These are phyloP conservation scores for Diaporthe caulivora DNA, from an alignment of 2,329 filamentous ascomycete species.

Conservation along the genomic window DNA sequence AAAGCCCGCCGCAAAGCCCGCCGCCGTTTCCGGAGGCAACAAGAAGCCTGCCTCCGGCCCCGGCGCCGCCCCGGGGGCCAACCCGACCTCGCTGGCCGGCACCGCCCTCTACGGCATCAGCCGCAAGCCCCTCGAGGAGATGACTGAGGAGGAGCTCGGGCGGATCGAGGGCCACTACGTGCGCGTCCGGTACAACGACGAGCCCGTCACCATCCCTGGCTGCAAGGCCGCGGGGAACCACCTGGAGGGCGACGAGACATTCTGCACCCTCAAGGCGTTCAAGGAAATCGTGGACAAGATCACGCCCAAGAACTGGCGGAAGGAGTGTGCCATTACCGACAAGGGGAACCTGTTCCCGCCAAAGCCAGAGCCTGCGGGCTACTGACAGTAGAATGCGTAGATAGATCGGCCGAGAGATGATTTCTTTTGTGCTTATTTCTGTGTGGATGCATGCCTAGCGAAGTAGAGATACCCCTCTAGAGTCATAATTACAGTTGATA, in stretches of 20 bases:
- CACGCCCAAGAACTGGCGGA: slow-evolving; percentile 83
- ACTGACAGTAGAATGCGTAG: slow-evolving; percentile 44
- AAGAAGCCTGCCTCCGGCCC: background rate
- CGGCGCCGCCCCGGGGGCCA: slow-evolving; percentile 32
- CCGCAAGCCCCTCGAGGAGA: slow-evolving; percentile 67
- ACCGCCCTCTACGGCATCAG: slow-evolving; percentile 63
- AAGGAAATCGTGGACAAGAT: slow-evolving; percentile 93
- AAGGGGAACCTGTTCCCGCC: slow-evolving; percentile 57
- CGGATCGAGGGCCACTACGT: slow-evolving; percentile 85
- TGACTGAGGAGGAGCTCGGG: slow-evolving; percentile 69
- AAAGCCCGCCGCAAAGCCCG: background rate
- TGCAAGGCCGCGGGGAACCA: slow-evolving; percentile 84
- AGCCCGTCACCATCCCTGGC: slow-evolving; percentile 83
- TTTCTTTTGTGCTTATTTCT: background rate
- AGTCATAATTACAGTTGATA: background rate
- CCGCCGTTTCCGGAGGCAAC: background rate
- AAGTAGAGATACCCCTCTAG: slow-evolving; percentile 10
- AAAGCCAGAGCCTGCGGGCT: slow-evolving; percentile 66
- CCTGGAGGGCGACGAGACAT: slow-evolving; percentile 85
- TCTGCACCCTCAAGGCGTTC: slow-evolving; percentile 94
- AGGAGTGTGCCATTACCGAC: slow-evolving; percentile 62
- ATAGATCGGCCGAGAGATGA: background rate
- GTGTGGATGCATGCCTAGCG: background rate
- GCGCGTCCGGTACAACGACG: slow-evolving; percentile 90
- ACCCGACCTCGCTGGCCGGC: slow-evolving; percentile 46